These are phyloP conservation scores for Annona cherimola DNA, from an alignment of 164 flowering plant genomes.

Conservation along the genomic window DNA sequence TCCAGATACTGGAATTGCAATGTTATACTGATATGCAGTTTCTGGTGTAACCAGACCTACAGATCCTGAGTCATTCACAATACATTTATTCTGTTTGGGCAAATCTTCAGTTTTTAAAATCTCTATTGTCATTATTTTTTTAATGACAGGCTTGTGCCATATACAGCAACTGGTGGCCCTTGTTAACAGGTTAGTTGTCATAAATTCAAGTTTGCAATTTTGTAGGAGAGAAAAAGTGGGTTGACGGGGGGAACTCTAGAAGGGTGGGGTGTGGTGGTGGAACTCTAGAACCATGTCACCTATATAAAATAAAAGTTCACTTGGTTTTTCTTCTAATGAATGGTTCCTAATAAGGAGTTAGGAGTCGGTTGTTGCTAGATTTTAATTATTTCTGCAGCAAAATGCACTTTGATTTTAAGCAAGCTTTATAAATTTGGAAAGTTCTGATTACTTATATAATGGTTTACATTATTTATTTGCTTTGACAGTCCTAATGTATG, in stretches of 20 bases:
- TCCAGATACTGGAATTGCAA: too few relatives aligned
- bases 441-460: neutral
- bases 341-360: too few relatives aligned
- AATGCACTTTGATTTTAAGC: neutral
- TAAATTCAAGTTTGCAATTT: neutral
- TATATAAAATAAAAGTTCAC: neutral
- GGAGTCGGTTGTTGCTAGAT: neutral
- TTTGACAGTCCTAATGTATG: slow-evolving; percentile 82
- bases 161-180: slow-evolving; percentile 97
- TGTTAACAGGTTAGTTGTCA: slow-evolving; percentile 66
- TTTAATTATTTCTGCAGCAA: neutral
- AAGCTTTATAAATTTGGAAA: neutral
- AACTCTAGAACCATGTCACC: neutral
- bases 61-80: too few relatives aligned
- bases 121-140: neutral
- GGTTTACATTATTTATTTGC: slow-evolving; percentile 2
- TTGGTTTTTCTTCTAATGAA: neutral
- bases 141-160: slow-evolving; percentile 83
- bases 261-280: too few relatives aligned
- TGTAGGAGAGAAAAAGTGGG: neutral
- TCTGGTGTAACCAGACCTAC: too few relatives aligned
- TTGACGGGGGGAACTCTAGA: too few relatives aligned
- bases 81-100: too few relatives aligned
- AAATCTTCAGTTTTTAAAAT: too few relatives aligned
- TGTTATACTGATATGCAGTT: too few relatives aligned